phyloP scores from a whole-genome alignment of 768 basidiomycete species.

The Pulveroboletus sp. region DNA sequence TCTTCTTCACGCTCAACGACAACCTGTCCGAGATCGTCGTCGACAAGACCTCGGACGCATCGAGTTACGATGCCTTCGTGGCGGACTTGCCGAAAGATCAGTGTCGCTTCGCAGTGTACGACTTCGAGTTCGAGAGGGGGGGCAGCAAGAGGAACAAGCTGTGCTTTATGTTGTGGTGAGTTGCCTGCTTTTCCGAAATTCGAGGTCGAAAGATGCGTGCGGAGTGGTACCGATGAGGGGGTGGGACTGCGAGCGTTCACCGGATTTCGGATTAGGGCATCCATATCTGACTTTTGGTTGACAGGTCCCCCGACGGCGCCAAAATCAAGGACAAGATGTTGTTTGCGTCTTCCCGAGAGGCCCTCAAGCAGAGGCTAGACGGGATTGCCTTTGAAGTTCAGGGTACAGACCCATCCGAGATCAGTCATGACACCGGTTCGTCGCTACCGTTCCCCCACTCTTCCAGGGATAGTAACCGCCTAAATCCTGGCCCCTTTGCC shows the following conservation, averaged over 20 bases:
- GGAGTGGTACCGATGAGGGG: too few relatives aligned
- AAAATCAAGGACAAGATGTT: conserved; percentile 93
- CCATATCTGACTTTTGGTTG: background rate
- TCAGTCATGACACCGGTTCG: conserved; percentile 67
- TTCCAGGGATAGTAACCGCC: background rate
- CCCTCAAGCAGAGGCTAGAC: conserved; percentile 63
- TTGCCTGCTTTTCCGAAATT: background rate
- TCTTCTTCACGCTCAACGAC: conserved; percentile 68
- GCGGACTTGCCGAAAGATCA: conserved; percentile 64
- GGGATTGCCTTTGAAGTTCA: conserved; percentile 83
- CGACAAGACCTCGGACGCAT: conserved; percentile 50
- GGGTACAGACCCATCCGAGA: conserved; percentile 72
- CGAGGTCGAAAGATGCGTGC: background rate
- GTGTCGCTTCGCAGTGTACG: conserved; percentile 90
- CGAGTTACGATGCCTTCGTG: conserved; percentile 70
- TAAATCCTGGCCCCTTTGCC: background rate
- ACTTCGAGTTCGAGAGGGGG: conserved; percentile 76
- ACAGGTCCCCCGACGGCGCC: conserved; percentile 82
- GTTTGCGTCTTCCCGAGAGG: conserved; percentile 82
- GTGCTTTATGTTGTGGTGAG: conserved; percentile 76
- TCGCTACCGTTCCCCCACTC: conserved; percentile 1
- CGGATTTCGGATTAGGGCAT: too few relatives aligned
- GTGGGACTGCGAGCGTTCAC: background rate
- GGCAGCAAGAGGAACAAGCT: conserved; percentile 83
- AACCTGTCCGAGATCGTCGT: conserved; percentile 71